A percentile compares a stretch with the other conserved stretches of the same genome.
phyloP scores from a whole-genome alignment of 345 rosid genomes.

The Limnanthes douglasii region DNA sequence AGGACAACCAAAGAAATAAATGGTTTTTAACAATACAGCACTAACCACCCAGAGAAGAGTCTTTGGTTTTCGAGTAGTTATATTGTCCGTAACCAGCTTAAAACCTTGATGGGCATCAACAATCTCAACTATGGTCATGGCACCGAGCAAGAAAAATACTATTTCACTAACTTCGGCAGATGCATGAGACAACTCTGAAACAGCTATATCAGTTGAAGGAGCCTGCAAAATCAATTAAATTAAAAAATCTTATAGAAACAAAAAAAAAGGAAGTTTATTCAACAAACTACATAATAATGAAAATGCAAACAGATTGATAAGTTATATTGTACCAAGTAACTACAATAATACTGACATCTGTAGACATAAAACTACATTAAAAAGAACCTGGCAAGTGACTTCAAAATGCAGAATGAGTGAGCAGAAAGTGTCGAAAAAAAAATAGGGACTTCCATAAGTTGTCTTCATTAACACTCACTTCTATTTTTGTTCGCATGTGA shows the following conservation, averaged over 20 bases:
- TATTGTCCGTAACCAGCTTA: conserved; percentile 92
- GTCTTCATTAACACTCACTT: too few species aligned
- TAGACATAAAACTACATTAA: too few species aligned
- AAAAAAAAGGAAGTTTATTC: background rate
- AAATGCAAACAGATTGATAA: background rate
- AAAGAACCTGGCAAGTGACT: too few species aligned
- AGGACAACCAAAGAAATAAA: conserved; percentile 1
- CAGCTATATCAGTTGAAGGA: conserved; percentile 91
- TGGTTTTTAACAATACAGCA: conserved; percentile 8
- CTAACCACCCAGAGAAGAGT: conserved; percentile 94
- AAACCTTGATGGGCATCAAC: conserved; percentile 99
- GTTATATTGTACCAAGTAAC: too few species aligned
- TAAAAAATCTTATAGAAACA: conserved; percentile 8
- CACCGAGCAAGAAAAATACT: conserved; percentile 93
- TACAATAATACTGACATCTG: too few species aligned
- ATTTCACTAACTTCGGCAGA: conserved; percentile 93
- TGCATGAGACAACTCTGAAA: conserved; percentile 73
- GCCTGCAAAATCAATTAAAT: conserved; percentile 40
- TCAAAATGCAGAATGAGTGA: too few species aligned
- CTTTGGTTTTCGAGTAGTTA: conserved; percentile 78
- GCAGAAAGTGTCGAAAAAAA: too few species aligned
- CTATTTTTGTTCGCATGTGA: too few species aligned
- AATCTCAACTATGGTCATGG: conserved; percentile 97
- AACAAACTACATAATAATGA: background rate
- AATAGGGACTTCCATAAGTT: too few species aligned